These are phyloP conservation scores for Cyclotella choctawhatcheeana DNA, from an alignment of 108 stramenopile genomes.

Conservation along the genomic window DNA sequence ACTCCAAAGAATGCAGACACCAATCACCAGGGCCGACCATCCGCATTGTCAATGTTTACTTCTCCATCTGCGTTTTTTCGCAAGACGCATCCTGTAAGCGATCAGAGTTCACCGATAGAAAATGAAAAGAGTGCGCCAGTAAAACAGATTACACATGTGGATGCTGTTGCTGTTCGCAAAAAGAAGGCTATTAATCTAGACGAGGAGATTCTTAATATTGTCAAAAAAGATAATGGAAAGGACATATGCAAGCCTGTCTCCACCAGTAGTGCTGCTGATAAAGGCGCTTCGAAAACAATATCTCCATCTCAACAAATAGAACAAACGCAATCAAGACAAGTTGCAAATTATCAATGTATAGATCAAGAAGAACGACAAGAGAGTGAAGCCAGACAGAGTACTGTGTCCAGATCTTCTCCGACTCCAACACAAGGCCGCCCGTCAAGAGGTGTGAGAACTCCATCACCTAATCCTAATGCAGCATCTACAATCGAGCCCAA, in stretches of 20 bases:
- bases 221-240: slow-evolving; percentile 7
- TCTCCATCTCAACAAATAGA: neutral
- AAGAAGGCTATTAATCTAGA: slow-evolving; percentile 1
- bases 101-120: neutral
- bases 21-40: neutral
- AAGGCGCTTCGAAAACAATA: neutral
- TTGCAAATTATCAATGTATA: neutral
- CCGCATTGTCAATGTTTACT: neutral
- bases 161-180: too few relatives aligned
- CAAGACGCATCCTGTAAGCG: neutral
- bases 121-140: neutral
- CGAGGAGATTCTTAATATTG: slow-evolving; percentile 7
- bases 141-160: too few relatives aligned
- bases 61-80: slow-evolving; percentile 12
- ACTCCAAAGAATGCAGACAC: neutral
- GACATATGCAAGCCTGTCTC: neutral
- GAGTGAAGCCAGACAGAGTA: too few relatives aligned
- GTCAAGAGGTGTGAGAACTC: too few relatives aligned
- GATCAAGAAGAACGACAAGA: too few relatives aligned
- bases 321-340: neutral
- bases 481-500: too few relatives aligned
- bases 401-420: too few relatives aligned
- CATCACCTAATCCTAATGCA: too few relatives aligned
- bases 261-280: neutral
- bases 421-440: too few relatives aligned